Evolutionary conservation across 2,329 filamentous ascomycete species (phyloP).

Genomic region (Aspergillus pseudoglaucus): DNA sequence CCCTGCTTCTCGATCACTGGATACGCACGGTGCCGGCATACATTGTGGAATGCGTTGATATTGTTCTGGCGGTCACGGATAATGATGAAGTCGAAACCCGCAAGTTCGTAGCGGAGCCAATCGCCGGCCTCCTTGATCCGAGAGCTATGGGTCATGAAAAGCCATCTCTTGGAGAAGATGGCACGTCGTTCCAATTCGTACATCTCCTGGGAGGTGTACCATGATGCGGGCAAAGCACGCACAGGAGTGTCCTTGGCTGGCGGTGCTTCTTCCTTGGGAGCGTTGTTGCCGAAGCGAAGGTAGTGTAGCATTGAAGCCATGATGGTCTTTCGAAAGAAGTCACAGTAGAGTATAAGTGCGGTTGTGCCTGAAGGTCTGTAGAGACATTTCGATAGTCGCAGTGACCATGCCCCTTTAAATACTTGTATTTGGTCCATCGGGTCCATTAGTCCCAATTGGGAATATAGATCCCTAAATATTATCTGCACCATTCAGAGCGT

Average conservation of each 20-base stretch:
- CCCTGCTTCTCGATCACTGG: conserved; percentile 1
- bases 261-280: neutral
- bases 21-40: conserved; percentile 26
- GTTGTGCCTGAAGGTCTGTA: neutral
- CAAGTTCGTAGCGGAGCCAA: conserved; percentile 47
- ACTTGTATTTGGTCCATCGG: neutral
- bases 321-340: neutral
- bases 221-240: conserved; percentile 2
- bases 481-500: no score
- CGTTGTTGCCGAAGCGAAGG: conserved; percentile 1
- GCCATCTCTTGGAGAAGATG: conserved; percentile 1
- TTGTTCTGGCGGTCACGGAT: conserved; percentile 41
- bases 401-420: neutral
- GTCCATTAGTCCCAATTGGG: neutral
- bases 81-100: conserved; percentile 50
- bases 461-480: neutral
- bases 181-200: conserved; percentile 2
- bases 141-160: conserved; percentile 1
- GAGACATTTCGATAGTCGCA: neutral
- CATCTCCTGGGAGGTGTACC: conserved; percentile 1
- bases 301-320: conserved; percentile 1
- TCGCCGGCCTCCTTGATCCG: conserved; percentile 40
- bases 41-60: conserved; percentile 53
- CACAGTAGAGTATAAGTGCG: neutral
- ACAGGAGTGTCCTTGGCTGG: neutral